These are phyloP conservation scores for Stephanodiscus triporus DNA, from an alignment of 108 stramenopile species.

Conservation along the genomic window DNA sequence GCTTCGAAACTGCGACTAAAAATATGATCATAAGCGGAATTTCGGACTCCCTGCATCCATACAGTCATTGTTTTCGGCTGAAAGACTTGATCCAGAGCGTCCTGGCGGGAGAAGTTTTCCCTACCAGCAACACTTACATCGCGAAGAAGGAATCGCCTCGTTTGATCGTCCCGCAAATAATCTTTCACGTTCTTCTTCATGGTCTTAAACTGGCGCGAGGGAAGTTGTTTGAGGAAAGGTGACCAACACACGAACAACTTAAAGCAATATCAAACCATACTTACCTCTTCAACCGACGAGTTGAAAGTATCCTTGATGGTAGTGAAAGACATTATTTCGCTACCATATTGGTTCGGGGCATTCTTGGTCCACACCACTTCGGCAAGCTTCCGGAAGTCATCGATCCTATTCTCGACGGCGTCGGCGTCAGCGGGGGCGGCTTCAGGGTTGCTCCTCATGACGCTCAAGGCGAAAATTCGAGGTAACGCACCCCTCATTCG, in stretches of 20 bases:
- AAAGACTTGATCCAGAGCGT: slow-evolving; percentile 41
- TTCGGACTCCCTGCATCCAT: slow-evolving; percentile 10
- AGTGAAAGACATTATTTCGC: slow-evolving; percentile 12
- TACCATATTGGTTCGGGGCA: slow-evolving; percentile 5
- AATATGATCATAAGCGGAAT: slow-evolving; percentile 32
- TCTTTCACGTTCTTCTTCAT: slow-evolving; percentile 48
- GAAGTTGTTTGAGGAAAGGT: neutral
- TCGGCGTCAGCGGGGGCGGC: slow-evolving; percentile 10
- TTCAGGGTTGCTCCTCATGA: slow-evolving; percentile 22
- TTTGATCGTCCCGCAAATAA: slow-evolving; percentile 26
- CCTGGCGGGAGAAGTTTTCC: slow-evolving; percentile 32
- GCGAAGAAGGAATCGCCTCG: slow-evolving; percentile 25
- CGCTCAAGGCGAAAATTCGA: slow-evolving; percentile 30
- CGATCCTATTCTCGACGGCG: slow-evolving; percentile 16
- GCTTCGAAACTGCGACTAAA: slow-evolving; percentile 16
- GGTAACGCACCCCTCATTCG: slow-evolving; percentile 19
- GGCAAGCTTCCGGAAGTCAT: slow-evolving; percentile 36
- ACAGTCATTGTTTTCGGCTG: slow-evolving; percentile 15
- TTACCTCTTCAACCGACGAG: slow-evolving; percentile 27
- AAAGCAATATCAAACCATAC: neutral
- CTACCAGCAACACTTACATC: slow-evolving; percentile 18
- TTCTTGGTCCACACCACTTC: slow-evolving; percentile 31
- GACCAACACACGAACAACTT: neutral
- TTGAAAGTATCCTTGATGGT: slow-evolving; percentile 26
- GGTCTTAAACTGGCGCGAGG: slow-evolving; percentile 18